Conservation (phyloP, 192 early-diverging fungal genomes). For the Backusella liffmaniae region DNA sequence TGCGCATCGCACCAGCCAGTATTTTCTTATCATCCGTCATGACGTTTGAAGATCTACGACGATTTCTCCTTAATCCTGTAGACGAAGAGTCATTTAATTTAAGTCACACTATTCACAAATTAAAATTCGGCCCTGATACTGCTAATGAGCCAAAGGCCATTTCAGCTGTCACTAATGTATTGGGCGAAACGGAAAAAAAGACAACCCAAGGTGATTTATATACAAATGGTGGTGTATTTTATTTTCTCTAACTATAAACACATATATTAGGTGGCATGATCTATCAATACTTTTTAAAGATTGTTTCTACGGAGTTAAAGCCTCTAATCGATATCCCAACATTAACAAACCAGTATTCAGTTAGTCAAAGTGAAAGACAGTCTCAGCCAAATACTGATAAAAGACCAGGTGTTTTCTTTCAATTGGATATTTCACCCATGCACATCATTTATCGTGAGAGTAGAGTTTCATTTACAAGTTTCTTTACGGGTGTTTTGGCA, state of each 20-base stretch:
- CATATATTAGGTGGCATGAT: slow-evolving; percentile 47
- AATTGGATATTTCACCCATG: slow-evolving; percentile 97
- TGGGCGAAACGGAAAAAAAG: slow-evolving; percentile 61
- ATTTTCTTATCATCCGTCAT: slow-evolving; percentile 64
- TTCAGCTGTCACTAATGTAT: slow-evolving; percentile 53
- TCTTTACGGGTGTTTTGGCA: slow-evolving; percentile 88
- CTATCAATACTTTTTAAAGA: slow-evolving; percentile 94
- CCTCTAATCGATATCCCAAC: slow-evolving; percentile 67
- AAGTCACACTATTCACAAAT: slow-evolving; percentile 75
- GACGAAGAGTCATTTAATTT: slow-evolving; percentile 70
- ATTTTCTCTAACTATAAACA: not conserved
- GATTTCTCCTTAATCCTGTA: slow-evolving; percentile 42
- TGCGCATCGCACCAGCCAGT: slow-evolving; percentile 90
- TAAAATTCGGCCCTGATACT: slow-evolving; percentile 72
- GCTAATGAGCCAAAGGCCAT: slow-evolving; percentile 15
- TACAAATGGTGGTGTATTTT: not conserved
- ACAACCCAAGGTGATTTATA: slow-evolving; percentile 45
- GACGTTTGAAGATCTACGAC: slow-evolving; percentile 77
- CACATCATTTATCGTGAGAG: slow-evolving; percentile 83
- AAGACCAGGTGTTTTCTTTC: slow-evolving; percentile 71
- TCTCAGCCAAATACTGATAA: slow-evolving; percentile 26
- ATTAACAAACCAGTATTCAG: slow-evolving; percentile 92
- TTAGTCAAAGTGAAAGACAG: slow-evolving; percentile 80
- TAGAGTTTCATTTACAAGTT: slow-evolving; percentile 79
- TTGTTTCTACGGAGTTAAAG: slow-evolving; percentile 82